Percentiles rank a stretch among this genome's conserved stretches.
Evolutionary conservation across 2,329 filamentous ascomycete genomes (phyloP).

Genomic region (Cladophialophora psammophila): DNA sequence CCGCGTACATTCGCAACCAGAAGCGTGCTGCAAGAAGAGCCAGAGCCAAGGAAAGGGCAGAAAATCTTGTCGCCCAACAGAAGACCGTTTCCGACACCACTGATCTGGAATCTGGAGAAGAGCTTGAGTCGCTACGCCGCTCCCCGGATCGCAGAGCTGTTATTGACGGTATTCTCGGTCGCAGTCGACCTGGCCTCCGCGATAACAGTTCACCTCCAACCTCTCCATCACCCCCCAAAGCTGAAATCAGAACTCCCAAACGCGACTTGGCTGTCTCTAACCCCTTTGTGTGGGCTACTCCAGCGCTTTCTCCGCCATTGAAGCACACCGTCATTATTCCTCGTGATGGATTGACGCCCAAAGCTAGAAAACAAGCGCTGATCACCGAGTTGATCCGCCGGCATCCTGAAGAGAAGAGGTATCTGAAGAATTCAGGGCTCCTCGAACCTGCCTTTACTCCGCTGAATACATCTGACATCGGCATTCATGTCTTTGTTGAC

Average conservation of each 20-base stretch:
- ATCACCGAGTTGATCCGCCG: constrained; percentile 39
- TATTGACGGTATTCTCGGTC: constrained; percentile 42
- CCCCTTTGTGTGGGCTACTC: constrained; percentile 36
- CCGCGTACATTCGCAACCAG: constrained; percentile 37
- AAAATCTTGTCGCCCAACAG: constrained; percentile 23
- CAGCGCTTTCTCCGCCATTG: constrained; percentile 25
- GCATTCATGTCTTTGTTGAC: constrained; percentile 61
- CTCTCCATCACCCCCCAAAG: constrained; percentile 40
- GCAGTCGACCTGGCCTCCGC: constrained; percentile 26
- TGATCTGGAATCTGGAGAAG: constrained; percentile 41
- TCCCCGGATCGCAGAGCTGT: constrained; percentile 42
- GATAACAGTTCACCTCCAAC: constrained; percentile 38
- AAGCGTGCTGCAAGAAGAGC: constrained; percentile 41
- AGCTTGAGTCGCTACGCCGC: constrained; percentile 38
- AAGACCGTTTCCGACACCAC: constrained; percentile 36
- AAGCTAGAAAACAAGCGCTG: constrained; percentile 39
- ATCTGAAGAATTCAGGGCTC: constrained; percentile 39
- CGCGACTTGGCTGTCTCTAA: constrained; percentile 36
- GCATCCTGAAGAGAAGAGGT: constrained; percentile 40
- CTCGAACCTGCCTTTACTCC: constrained; percentile 42
- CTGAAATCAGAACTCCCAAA: constrained; percentile 30
- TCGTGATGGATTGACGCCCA: constrained; percentile 31
- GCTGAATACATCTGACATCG: constrained; percentile 42
- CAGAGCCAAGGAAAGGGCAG: constrained; percentile 39
- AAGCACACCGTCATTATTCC: constrained; percentile 28